Evolutionary conservation across 225 moss, liverwort and hornwort genomes (phyloP).

Genomic region (Pleurozium schreberi): DNA sequence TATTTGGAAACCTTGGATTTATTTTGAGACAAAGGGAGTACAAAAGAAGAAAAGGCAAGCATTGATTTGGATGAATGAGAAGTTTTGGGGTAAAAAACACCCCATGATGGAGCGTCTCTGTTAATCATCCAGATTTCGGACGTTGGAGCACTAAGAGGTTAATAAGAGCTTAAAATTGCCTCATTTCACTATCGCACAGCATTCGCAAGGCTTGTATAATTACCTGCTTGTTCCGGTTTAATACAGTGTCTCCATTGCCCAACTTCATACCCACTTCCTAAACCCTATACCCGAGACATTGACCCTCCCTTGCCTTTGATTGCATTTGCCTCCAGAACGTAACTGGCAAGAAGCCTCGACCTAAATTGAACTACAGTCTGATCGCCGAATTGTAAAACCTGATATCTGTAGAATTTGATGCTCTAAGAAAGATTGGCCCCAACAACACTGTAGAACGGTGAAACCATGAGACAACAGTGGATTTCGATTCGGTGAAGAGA

Average conservation of each 20-base stretch:
- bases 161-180: background rate
- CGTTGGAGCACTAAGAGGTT: too few relatives aligned
- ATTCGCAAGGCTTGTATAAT: background rate
- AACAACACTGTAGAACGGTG: background rate
- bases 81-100: rapidly evolving
- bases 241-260: background rate
- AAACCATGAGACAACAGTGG: background rate
- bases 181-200: background rate
- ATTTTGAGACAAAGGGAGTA: too few relatives aligned
- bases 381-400: background rate
- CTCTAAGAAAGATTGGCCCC: background rate
- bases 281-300: background rate
- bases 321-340: background rate
- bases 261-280: background rate
- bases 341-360: background rate
- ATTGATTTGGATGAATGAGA: background rate
- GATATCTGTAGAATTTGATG: background rate
- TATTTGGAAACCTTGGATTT: too few relatives aligned
- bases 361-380: background rate
- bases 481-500: background rate
- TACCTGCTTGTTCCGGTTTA: too few relatives aligned
- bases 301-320: background rate
- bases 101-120: background rate
- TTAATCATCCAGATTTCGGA: background rate
- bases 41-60: background rate